Percentiles rank a stretch among this genome's conserved stretches.
Evolutionary conservation across 2,329 filamentous ascomycete species (phyloP).

Genomic region (Colletotrichum noveboracense): DNA sequence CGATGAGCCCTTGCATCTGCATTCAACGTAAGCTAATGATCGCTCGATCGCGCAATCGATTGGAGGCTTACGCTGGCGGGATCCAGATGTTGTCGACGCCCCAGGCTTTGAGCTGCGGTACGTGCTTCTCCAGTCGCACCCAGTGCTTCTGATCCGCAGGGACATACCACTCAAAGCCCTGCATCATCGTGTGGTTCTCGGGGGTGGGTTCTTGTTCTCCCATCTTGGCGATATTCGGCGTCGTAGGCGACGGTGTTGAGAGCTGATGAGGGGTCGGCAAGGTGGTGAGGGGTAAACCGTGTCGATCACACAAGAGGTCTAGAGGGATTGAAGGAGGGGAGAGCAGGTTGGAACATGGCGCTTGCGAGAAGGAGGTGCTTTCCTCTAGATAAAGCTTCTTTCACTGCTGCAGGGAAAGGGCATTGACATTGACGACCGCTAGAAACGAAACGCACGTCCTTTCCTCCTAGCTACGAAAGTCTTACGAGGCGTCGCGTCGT

Average conservation of each 20-base stretch:
- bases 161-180: constrained; percentile 78
- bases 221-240: not conserved
- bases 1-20: constrained; percentile 67
- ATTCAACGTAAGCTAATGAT: not conserved
- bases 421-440: not conserved
- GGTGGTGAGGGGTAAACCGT: not conserved
- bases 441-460: not conserved
- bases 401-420: not conserved
- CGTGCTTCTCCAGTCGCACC: constrained; percentile 59
- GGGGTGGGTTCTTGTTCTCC: constrained; percentile 29
- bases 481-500: not conserved
- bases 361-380: not conserved
- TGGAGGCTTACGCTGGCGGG: constrained; percentile 57
- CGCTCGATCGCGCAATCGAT: not conserved
- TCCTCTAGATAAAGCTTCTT: not conserved
- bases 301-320: not conserved
- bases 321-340: not conserved
- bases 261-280: not conserved
- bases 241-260: not conserved
- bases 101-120: constrained; percentile 63
- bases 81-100: constrained; percentile 73
- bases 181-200: constrained; percentile 65
- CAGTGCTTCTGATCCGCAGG: constrained; percentile 69
- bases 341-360: not conserved
- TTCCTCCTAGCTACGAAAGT: not conserved